Evolutionary conservation across 176 grass and related monocot species (phyloP), one percentile per base, ranked within the genome.

Genomic region (Dactylis glomerata): DNA sequence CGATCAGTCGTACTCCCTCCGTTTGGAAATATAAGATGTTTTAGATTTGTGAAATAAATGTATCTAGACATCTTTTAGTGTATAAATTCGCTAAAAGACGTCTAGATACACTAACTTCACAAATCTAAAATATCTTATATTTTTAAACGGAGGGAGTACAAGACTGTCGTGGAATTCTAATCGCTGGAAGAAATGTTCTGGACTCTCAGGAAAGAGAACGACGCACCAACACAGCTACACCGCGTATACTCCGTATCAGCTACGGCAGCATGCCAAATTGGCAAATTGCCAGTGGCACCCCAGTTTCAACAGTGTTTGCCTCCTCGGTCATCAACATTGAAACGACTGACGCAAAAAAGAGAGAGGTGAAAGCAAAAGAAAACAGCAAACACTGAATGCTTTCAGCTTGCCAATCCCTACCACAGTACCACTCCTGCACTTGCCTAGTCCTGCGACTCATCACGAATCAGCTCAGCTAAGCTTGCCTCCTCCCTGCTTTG

Each of bases 1-100:
- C 5, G 44, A 51, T 19, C 44, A 80, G 31, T 19, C 28, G 30
- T 19, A 19, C 54, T 73, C 36, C 74, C 49, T 56, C 23, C 1
- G 55, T 42, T 30, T 51, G 27, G 75, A 77, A 84, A 84, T 73
- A 27, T 66, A 67, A 49, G n/a, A n/a, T n/a, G n/a, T n/a, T n/a
- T n/a, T n/a, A n/a, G n/a, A n/a, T n/a, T n/a, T n/a, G n/a, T n/a
- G n/a, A n/a, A n/a, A n/a, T n/a, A n/a, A n/a, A n/a, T n/a, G n/a
- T n/a, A n/a, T n/a, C n/a, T n/a, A n/a, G n/a, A n/a, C n/a, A n/a
- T n/a, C n/a, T n/a, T n/a, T n/a, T n/a, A n/a, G n/a, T n/a, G n/a
- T n/a, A n/a, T n/a, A n/a, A n/a, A n/a, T n/a, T n/a, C n/a, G n/a
- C n/a, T n/a, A n/a, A n/a, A n/a, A n/a, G n/a, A n/a, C n/a, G n/a